These are phyloP conservation scores for Elsinoe australis DNA, from an alignment of 2,329 filamentous ascomycete species.

Conservation along the genomic window DNA sequence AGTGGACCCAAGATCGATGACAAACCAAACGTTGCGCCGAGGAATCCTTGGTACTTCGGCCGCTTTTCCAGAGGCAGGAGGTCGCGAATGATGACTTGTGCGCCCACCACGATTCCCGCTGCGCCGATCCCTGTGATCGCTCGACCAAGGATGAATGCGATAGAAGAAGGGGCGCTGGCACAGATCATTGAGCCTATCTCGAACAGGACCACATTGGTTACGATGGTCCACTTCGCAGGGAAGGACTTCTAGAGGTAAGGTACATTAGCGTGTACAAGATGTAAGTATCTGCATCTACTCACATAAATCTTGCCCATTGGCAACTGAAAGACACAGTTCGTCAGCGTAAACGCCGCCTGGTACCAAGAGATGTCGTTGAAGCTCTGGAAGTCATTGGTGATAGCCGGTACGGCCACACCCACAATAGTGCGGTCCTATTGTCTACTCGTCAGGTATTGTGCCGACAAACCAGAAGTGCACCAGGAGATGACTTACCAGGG, in stretches of 20 bases:
- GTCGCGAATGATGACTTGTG: constrained; percentile 25
- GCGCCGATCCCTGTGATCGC: constrained; percentile 47
- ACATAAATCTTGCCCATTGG: constrained; percentile 35
- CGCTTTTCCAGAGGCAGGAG: constrained; percentile 21
- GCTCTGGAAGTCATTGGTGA: constrained; percentile 42
- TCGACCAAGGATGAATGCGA: constrained; percentile 46
- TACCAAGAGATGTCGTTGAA: constrained; percentile 45
- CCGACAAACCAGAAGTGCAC: too few relatives aligned
- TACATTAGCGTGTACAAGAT: constrained; percentile 23
- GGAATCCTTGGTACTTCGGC: constrained; percentile 20
- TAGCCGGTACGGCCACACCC: constrained; percentile 41
- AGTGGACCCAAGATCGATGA: constrained; percentile 44
- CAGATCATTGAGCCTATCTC: constrained; percentile 44
- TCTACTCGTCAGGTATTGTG: too few relatives aligned
- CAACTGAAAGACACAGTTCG: constrained; percentile 36
- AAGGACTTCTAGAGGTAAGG: constrained; percentile 29
- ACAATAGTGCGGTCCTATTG: constrained; percentile 30
- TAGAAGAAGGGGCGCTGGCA: constrained; percentile 40
- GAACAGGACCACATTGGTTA: constrained; percentile 36
- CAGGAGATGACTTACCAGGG: constrained; percentile 30
- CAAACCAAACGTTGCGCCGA: constrained; percentile 38
- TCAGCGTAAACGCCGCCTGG: constrained; percentile 38
- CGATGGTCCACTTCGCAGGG: constrained; percentile 38
- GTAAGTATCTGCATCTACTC: not conserved
- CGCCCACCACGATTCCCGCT: constrained; percentile 44